Evolutionary conservation across 371 early-diverging fungal species (phyloP).

Genomic region (Zychaea mexicana): DNA sequence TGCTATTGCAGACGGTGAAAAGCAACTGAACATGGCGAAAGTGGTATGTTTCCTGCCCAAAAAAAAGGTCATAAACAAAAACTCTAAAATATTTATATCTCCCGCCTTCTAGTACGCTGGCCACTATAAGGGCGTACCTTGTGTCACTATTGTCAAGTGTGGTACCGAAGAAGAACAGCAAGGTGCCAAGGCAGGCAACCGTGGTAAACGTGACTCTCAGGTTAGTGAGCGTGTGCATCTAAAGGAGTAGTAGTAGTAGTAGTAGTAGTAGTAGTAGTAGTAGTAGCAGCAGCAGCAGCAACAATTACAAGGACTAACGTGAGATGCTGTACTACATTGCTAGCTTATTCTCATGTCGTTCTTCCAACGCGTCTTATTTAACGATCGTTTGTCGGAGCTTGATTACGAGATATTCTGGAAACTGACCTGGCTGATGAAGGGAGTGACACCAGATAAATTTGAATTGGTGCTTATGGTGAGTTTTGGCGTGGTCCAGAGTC

Average conservation of each 20-base stretch:
- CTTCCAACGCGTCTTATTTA: slow-evolving; percentile 89
- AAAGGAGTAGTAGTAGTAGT: too few species aligned
- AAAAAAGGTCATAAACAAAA: slow-evolving; percentile 20
- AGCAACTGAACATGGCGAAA: slow-evolving; percentile 92
- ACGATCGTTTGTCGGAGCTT: slow-evolving; percentile 93
- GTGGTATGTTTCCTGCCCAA: slow-evolving; percentile 51
- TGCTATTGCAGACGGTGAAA: slow-evolving; percentile 89
- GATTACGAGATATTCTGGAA: slow-evolving; percentile 96
- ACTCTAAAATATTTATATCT: slow-evolving; percentile 73
- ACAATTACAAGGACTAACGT: background rate
- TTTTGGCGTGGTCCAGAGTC: too few species aligned
- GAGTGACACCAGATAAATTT: slow-evolving; percentile 87
- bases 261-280: too few species aligned
- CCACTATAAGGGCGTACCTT: slow-evolving; percentile 84
- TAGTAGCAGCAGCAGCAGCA: background rate
- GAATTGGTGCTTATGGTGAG: slow-evolving; percentile 92
- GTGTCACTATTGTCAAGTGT: slow-evolving; percentile 89
- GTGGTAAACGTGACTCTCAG: slow-evolving; percentile 99
- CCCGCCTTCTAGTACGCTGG: slow-evolving; percentile 80
- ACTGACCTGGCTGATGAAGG: slow-evolving; percentile 75
- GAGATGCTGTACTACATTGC: slow-evolving; percentile 3
- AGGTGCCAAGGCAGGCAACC: slow-evolving; percentile 83
- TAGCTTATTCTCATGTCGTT: slow-evolving; percentile 92
- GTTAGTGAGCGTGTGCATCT: slow-evolving; percentile 41
- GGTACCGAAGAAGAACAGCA: slow-evolving; percentile 77